These are phyloP conservation scores for Cladosporium sp. DNA, from an alignment of 2,329 filamentous ascomycete genomes.

Conservation along the genomic window DNA sequence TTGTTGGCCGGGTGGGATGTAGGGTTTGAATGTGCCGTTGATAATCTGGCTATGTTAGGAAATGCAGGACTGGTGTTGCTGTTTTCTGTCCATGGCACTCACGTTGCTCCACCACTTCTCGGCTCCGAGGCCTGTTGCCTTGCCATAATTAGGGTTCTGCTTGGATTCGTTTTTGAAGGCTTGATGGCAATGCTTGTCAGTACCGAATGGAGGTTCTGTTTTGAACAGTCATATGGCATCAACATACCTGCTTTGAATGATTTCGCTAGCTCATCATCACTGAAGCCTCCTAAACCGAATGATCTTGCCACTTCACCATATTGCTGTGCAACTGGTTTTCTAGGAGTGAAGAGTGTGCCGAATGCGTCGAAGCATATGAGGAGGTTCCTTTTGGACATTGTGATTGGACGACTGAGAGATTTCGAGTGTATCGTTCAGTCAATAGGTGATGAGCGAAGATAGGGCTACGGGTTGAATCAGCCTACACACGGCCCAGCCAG, in stretches of 20 bases:
- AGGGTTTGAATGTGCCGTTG: conserved; percentile 47
- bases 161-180: conserved; percentile 49
- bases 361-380: conserved; percentile 62
- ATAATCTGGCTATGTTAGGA: too few species aligned
- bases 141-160: conserved; percentile 57
- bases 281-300: conserved; percentile 46
- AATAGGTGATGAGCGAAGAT: too few species aligned
- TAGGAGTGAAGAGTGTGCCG: conserved; percentile 58
- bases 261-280: conserved; percentile 37
- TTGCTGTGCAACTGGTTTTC: conserved; percentile 46
- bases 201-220: not conserved
- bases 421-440: too few species aligned
- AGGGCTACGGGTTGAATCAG: too few species aligned
- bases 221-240: not conserved
- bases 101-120: conserved; percentile 59
- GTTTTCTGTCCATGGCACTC: too few species aligned
- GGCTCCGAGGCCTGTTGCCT: conserved; percentile 46
- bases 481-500: too few species aligned
- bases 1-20: conserved; percentile 24
- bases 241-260: conserved; percentile 38
- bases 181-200: not conserved
- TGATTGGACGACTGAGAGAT: not conserved
- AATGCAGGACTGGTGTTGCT: too few species aligned
- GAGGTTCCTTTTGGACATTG: conserved; percentile 39
- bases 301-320: conserved; percentile 51